Base-by-base conservation (phyloP, 1,284 basidiomycete species). In the Malassezia japonica region DNA sequence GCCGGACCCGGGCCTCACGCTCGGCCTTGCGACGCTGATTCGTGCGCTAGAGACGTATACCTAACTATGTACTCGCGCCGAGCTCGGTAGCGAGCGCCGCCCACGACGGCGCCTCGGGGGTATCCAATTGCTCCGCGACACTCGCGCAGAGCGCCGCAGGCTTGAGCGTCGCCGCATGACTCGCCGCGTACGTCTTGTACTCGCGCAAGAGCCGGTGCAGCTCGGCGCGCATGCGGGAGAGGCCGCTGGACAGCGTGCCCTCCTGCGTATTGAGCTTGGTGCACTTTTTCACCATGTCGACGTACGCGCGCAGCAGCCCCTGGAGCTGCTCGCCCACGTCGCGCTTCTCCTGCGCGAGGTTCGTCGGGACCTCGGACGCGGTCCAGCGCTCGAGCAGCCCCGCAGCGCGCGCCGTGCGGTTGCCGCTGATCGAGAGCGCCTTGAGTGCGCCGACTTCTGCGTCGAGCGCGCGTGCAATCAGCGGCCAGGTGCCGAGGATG, bases 401-500 rank as follows among this genome's bases (percentile, higher is more conserved):
- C 15, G 33, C 28, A 21, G 25, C 34, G 10, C 45, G 16, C 18
- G 25, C 6, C 36, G 40, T 24, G 32, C 36, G 13, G 2, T 21
- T 12, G 6, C 20, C 13, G 13, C 38, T 31, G 34, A 53, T 28
- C 23, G 35, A 18, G 6, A 53, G 39, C 2, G 32, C 12, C 16
- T 54, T 23, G 13, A 70, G 35, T 6, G 58, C 50, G 8, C 55
- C 28, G 16, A 70, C 59, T 27, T 65, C 61, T 4, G 60, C 59
- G 43, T 67, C 64, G 2, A 70, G 46, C 15, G 53, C 50, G 10
- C 57, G 46, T 32, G 66, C 64, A 20, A 68, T 21, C 2, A 60
- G 33, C 0, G 69, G 65, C 49, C 61, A 71, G 1, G 61, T 50
- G 2, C 56, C 29, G 24, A 71, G 56, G 35, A 68, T 59, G 47